A percentile compares a stretch with the other conserved stretches of the same genome.
phyloP scores from a whole-genome alignment of 1,284 basidiomycete species.

The Cryptococcus depauperatus region DNA sequence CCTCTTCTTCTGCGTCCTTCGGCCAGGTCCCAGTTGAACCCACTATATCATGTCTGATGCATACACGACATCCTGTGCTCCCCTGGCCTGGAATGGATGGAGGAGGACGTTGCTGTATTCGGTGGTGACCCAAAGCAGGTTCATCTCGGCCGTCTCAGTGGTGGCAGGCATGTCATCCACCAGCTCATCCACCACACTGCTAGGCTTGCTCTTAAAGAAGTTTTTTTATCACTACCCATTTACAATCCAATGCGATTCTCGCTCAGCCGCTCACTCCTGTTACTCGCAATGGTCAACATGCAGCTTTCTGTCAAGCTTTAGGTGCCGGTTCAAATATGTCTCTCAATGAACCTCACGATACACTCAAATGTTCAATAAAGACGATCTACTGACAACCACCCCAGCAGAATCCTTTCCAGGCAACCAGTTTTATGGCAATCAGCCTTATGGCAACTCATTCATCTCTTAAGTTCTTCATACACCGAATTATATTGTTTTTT shows the following conservation, averaged over 20 bases:
- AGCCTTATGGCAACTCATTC: constrained; percentile 33
- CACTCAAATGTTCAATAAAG: constrained; percentile 48
- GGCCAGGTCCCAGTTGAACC: no score
- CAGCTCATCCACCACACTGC: constrained; percentile 64
- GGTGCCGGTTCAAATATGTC: constrained; percentile 52
- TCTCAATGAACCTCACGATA: constrained; percentile 51
- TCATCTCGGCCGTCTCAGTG: constrained; percentile 59
- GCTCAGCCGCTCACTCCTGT: constrained; percentile 45
- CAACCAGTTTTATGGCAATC: constrained; percentile 17
- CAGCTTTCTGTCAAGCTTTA: constrained; percentile 54
- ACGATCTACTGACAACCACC: no score
- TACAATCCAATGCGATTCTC: constrained; percentile 67
- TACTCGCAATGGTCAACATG: constrained; percentile 57
- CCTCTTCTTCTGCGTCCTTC: no score
- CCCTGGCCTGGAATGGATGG: constrained; percentile 56
- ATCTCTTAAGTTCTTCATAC: constrained; percentile 44
- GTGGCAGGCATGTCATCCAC: constrained; percentile 66
- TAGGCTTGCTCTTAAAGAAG: constrained; percentile 50
- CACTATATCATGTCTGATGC: no score
- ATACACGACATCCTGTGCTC: no score
- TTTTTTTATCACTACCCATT: constrained; percentile 57
- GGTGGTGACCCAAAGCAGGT: constrained; percentile 56
- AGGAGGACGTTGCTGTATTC: constrained; percentile 53
- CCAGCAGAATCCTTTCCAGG: no score
- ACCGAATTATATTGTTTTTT: constrained; percentile 37